Evolutionary conservation across 1,139 yeast species (phyloP).

Genomic region (Saccharomyces hybrid): DNA sequence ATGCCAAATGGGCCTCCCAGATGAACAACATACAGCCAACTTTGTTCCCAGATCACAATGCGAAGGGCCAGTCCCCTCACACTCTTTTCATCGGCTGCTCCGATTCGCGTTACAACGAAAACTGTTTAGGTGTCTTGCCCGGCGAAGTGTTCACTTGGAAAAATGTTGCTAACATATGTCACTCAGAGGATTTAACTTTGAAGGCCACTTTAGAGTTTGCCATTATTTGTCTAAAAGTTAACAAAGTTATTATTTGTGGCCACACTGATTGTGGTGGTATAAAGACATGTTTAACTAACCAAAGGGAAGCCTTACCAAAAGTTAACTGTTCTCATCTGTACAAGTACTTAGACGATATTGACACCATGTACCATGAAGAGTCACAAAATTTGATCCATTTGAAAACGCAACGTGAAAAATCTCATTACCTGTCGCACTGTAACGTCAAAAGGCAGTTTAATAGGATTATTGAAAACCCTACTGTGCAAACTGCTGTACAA

Average conservation of each 20-base stretch:
- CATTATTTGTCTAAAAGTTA: slow-evolving; percentile 75
- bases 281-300: slow-evolving; percentile 72
- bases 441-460: slow-evolving; percentile 61
- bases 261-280: slow-evolving; percentile 98
- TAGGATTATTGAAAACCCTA: slow-evolving; percentile 51
- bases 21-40: slow-evolving; percentile 54
- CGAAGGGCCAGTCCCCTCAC: slow-evolving; percentile 84
- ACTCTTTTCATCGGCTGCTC: slow-evolving; percentile 95
- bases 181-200: slow-evolving; percentile 64
- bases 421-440: slow-evolving; percentile 69
- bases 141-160: slow-evolving; percentile 95
- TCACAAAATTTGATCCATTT: slow-evolving; percentile 34
- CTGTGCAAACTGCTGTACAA: slow-evolving; percentile 64
- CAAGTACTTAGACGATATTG: slow-evolving; percentile 39
- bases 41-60: slow-evolving; percentile 58
- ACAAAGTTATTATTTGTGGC: slow-evolving; percentile 86
- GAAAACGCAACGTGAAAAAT: slow-evolving; percentile 31
- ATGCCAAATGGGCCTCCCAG: slow-evolving; percentile 58
- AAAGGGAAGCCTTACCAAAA: slow-evolving; percentile 43
- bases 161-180: slow-evolving; percentile 79
- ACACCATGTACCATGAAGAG: slow-evolving; percentile 39
- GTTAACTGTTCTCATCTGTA: slow-evolving; percentile 34
- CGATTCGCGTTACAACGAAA: slow-evolving; percentile 86
- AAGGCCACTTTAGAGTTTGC: slow-evolving; percentile 88
- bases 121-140: slow-evolving; percentile 71